A percentile compares a stretch with the other conserved stretches of the same genome.
Evolutionary conservation across 257 asterid species (phyloP).

Genomic region (Forsythia viridissima): DNA sequence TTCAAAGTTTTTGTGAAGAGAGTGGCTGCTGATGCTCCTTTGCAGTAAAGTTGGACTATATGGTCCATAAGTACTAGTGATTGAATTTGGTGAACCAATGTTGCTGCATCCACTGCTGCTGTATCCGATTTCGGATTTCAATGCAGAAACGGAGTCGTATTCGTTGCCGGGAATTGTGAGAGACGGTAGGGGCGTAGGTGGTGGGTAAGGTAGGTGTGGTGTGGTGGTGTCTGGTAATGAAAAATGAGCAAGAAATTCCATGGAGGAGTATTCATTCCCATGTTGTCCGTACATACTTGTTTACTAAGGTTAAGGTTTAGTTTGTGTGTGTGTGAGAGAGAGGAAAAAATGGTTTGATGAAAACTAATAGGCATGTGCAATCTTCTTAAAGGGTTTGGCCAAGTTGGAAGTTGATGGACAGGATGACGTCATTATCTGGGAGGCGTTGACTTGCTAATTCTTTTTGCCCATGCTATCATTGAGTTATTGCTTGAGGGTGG

Average conservation of each 20-base stretch:
- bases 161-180: conserved; percentile 49
- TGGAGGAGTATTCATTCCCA: conserved; percentile 32
- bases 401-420: conserved; percentile 62
- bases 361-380: conserved; percentile 26
- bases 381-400: conserved; percentile 57
- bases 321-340: conserved; percentile 18
- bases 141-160: conserved; percentile 46
- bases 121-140: conserved; percentile 54
- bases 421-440: conserved; percentile 45
- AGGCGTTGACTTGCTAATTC: conserved; percentile 60
- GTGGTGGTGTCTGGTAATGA: conserved; percentile 22
- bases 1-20: conserved; percentile 51
- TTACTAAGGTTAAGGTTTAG: conserved; percentile 8
- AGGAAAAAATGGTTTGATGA: conserved; percentile 23
- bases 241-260: conserved; percentile 36
- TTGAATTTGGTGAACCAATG: conserved; percentile 58
- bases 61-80: conserved; percentile 28
- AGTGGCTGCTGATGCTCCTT: conserved; percentile 69
- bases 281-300: conserved; percentile 54
- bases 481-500: not conserved
- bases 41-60: conserved; percentile 44
- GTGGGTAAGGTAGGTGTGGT: conserved; percentile 15
- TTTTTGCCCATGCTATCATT: conserved; percentile 26
- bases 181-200: conserved; percentile 42
- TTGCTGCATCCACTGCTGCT: conserved; percentile 75